Evolutionary conservation across 768 basidiomycete species (phyloP), one percentile per base, ranked within the genome.

Genomic region (Trametes cingulata): DNA sequence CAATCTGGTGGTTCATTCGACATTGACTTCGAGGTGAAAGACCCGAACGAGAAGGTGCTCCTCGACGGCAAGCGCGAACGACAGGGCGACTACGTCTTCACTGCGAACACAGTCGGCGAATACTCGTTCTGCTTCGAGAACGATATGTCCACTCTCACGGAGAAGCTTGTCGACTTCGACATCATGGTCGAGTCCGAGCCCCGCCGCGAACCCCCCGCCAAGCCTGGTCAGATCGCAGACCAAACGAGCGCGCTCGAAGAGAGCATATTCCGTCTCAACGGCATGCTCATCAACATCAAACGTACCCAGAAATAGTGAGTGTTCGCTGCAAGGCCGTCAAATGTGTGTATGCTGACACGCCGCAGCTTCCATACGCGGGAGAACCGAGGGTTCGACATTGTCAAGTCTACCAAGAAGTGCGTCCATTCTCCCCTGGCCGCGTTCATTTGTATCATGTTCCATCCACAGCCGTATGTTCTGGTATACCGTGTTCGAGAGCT

Each of bases 151-250:
- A 92, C 93, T 4, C 81, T 97, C 65, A 90, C 92, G 13, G 93
- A 94, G 76, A 98, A 98, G 74, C 83, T 98, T 47, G 83, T 99
- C 68, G 92, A 94, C 76, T 91, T 94, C 71, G 90, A 93, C 74
- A 98, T 99, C 75, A 95, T 98, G 94, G 93, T 94, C 47, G 97
- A 99, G 81, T 94, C 90, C 61, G 96, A 98, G 71, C 97, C 97
- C 1, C 80, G 97, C 51, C 80, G 93, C 51, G 88, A 94, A 68
- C 82, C 94, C 2, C 91, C 95, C 2, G 92, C 90, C 9, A 95
- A 94, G 72, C 84, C 90, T 4, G 88, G 88, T 14, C 91, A 93
- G 73, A 85, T 99, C 37, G 78, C 89, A 13, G 95, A 98, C 61
- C 97, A 98, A 66, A 98, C 97, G 24, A 91, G 84, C 53, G 86